Conservation (phyloP, 2,329 filamentous ascomycete genomes). For the Trichoderma sp. region DNA sequence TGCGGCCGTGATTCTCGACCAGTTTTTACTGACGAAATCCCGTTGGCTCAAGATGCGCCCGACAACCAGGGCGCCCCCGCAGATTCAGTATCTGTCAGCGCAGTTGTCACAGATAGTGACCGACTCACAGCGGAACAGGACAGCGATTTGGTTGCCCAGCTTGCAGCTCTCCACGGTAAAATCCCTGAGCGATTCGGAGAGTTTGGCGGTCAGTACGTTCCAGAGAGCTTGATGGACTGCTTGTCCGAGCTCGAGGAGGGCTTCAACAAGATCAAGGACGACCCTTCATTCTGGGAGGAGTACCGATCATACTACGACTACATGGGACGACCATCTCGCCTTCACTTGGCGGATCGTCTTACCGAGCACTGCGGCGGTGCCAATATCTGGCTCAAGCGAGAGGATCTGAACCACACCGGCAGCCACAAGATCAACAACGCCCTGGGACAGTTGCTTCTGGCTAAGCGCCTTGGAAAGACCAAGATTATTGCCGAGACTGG, state of each 20-base stretch:
- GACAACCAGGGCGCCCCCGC: constrained; percentile 50
- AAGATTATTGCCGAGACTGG: constrained; percentile 98
- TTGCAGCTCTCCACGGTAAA: constrained; percentile 78
- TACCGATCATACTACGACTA: constrained; percentile 95
- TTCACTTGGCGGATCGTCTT: constrained; percentile 86
- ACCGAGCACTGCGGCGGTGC: constrained; percentile 89
- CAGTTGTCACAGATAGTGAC: constrained; percentile 67
- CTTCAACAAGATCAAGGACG: constrained; percentile 84
- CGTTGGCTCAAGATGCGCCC: constrained; percentile 68
- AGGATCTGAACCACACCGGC: constrained; percentile 96
- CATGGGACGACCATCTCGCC: constrained; percentile 91
- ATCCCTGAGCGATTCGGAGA: constrained; percentile 89
- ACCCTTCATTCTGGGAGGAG: constrained; percentile 95
- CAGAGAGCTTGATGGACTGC: constrained; percentile 97
- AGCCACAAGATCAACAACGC: constrained; percentile 99
- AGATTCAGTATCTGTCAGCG: constrained; percentile 56
- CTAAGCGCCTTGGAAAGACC: constrained; percentile 85
- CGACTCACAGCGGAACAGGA: constrained; percentile 62
- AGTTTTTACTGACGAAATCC: constrained; percentile 64
- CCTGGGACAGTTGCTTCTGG: constrained; percentile 87
- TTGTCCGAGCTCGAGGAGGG: constrained; percentile 86
- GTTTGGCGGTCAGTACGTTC: constrained; percentile 96
- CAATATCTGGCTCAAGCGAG: constrained; percentile 96
- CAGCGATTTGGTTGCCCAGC: constrained; percentile 74
- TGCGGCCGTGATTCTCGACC: constrained; percentile 52